These are phyloP conservation scores for Lactarius sanguifluus DNA, from an alignment of 768 basidiomycete species.

Conservation along the genomic window DNA sequence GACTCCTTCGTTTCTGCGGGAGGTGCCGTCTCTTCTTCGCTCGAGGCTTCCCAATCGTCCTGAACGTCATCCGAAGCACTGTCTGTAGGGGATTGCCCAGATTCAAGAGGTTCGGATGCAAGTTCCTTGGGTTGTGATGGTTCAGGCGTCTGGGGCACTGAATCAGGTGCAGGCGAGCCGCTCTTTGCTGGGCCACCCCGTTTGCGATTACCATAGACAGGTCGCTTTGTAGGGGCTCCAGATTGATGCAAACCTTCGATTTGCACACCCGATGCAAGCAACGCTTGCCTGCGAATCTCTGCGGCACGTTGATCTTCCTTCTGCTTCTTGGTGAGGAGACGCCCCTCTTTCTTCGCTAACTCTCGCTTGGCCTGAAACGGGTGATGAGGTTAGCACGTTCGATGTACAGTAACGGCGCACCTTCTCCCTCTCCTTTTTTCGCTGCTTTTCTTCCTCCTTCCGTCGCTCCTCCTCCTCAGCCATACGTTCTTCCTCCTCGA, in stretches of 20 bases:
- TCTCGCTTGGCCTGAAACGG: constrained; percentile 76
- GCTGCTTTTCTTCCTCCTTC: constrained; percentile 81
- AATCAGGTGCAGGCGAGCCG: constrained; percentile 53
- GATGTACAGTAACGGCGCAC: constrained; percentile 38
- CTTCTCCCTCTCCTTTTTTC: constrained; percentile 88
- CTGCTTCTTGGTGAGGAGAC: constrained; percentile 94
- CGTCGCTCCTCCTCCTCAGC: constrained; percentile 73
- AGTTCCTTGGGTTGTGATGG: constrained; percentile 28
- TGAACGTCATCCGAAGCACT: constrained; percentile 37
- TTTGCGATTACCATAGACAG: constrained; percentile 81
- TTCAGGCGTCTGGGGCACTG: constrained; percentile 43
- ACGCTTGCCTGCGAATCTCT: constrained; percentile 86
- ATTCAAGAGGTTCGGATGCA: constrained; percentile 28
- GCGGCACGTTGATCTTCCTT: constrained; percentile 90
- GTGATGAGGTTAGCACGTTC: constrained; percentile 9
- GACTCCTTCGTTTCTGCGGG: constrained; percentile 30
- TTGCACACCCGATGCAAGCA: constrained; percentile 84
- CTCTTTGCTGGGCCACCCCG: constrained; percentile 63
- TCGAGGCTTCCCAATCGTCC: constrained; percentile 66
- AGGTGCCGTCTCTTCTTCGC: constrained; percentile 43
- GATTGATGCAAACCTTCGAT: constrained; percentile 84
- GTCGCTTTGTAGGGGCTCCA: constrained; percentile 60
- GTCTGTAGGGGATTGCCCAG: constrained; percentile 33
- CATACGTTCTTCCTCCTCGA: constrained; percentile 86
- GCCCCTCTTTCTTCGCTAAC: constrained; percentile 89